phyloP scores from a whole-genome alignment of 805 yeast species.

The Phaffomyces opuntiae region DNA sequence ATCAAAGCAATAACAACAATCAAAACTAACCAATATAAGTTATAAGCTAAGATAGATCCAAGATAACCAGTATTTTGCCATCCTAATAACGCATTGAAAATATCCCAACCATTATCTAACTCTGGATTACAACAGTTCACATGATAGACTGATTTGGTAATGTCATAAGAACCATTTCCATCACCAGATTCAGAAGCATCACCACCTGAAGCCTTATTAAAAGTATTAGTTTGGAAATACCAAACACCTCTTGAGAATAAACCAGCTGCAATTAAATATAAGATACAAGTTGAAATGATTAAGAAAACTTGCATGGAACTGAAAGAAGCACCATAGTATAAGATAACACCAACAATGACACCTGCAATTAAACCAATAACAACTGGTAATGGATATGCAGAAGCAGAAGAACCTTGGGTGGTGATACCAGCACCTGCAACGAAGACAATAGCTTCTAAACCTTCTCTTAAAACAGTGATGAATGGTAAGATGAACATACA shows the following conservation, averaged over 20 bases:
- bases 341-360: constrained; percentile 52
- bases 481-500: constrained; percentile 87
- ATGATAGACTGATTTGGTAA: constrained; percentile 80
- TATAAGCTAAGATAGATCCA: constrained; percentile 86
- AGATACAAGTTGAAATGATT: constrained; percentile 78
- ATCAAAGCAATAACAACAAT: constrained; percentile 50
- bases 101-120: constrained; percentile 91
- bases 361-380: constrained; percentile 83
- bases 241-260: constrained; percentile 90
- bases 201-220: constrained; percentile 72
- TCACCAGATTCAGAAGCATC: constrained; percentile 90
- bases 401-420: constrained; percentile 43
- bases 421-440: constrained; percentile 92
- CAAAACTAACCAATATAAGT: constrained; percentile 76
- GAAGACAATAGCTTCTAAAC: constrained; percentile 92
- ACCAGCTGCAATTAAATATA: constrained; percentile 88
- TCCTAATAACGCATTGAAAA: constrained; percentile 88
- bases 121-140: constrained; percentile 97
- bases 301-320: constrained; percentile 83
- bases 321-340: constrained; percentile 78
- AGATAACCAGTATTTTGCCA: constrained; percentile 97
- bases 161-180: constrained; percentile 93
- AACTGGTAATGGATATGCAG: constrained; percentile 91
- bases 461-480: constrained; percentile 91
- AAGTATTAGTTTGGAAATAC: constrained; percentile 71